Evolutionary conservation across 768 basidiomycete genomes (phyloP), one percentile per base, ranked within the genome.

Genomic region (Suillus subaureus): DNA sequence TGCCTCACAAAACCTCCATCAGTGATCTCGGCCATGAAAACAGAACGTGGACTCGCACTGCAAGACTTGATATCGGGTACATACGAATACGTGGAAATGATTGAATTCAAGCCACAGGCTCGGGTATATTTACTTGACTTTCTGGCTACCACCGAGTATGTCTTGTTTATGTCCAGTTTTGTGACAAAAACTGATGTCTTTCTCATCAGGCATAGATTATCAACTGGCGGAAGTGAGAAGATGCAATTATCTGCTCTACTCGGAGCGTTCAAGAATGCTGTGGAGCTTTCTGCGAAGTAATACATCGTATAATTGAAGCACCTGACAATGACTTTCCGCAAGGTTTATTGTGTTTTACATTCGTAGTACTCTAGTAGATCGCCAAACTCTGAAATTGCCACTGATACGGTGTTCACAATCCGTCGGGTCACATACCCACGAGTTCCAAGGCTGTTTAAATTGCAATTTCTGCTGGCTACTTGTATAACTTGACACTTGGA

Each of bases 71-170:
- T 99, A 35, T 84, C 89, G 35, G 97, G 97, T 28, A 88, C 95
- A 37, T 97, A 91, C 75, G 97, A 99, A 64, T 95, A 93, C 71
- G 79, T 95, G 13, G 89, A 93, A 71, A 90, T 88, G 0, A 85
- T 99, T 61, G 94, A 96, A 56, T 84, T 98, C 68, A 91, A 94
- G 67, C 84, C 91, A 9, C 86, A 92, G 63, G 91, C 93, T n/a
- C 83, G 94, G 55, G 87, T 96, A 40, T 99, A 97, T 73, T 82
- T 99, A 9, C 79, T 99, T 26, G 97, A 99, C 74, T 89, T 95
- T 68, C 78, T 99, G 26, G 96, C 96, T n/a, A 91, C 90, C n/a
- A 92, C 88, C 62, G 97, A 99, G 96, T 98, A 75, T 74, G 93
- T 82, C 18, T 51, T 9, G 45, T 49, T 49, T 47, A 7, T 40